Evolutionary conservation across 2,329 filamentous ascomycete genomes (phyloP).

Genomic region (Sclerotinia spermophila): DNA sequence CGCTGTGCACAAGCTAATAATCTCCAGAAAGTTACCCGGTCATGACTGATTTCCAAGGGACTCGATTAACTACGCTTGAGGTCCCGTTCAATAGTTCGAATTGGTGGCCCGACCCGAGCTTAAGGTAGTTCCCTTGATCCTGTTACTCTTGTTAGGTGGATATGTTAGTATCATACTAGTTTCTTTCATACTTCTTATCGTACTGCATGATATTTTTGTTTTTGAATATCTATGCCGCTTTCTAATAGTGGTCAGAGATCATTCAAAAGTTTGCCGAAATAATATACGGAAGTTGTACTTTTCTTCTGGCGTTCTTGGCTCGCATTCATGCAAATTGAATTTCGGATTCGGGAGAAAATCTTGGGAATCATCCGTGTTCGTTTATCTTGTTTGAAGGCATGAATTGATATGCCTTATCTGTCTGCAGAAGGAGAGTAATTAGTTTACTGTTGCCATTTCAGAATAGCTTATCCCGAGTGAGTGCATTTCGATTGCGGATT

Average conservation of each 20-base stretch:
- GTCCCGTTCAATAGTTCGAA: background rate
- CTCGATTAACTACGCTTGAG: background rate
- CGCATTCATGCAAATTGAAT: background rate
- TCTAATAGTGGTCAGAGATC: background rate
- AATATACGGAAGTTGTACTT: background rate
- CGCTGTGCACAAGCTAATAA: background rate
- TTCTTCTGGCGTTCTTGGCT: background rate
- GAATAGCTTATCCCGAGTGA: background rate
- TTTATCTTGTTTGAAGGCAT: background rate
- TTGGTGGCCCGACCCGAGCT: background rate
- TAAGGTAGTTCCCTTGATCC: background rate
- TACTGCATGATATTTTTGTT: background rate
- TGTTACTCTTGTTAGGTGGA: background rate
- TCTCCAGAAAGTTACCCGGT: background rate
- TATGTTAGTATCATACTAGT: background rate
- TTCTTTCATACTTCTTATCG: background rate
- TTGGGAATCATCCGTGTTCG: background rate
- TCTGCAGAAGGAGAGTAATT: background rate
- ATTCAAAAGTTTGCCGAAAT: background rate
- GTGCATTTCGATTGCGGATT: background rate
- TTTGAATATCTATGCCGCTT: background rate
- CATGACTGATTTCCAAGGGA: background rate
- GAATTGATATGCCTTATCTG: background rate
- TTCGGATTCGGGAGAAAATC: background rate
- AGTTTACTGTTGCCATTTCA: background rate